These are phyloP conservation scores for Exsudoporus floridanus DNA, from an alignment of 1,284 basidiomycete genomes.

Conservation along the genomic window DNA sequence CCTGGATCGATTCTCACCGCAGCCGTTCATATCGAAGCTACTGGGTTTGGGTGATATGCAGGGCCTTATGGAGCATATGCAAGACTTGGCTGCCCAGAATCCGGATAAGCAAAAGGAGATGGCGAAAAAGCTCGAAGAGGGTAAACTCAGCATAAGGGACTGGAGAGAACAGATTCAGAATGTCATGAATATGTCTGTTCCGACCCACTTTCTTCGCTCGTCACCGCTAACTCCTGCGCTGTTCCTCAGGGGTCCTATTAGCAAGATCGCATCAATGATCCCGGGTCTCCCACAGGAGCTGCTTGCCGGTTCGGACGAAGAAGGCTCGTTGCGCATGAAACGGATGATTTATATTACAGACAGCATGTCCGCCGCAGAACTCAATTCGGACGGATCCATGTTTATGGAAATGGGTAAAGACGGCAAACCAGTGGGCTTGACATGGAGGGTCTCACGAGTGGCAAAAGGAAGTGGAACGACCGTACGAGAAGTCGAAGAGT, in stretches of 20 bases:
- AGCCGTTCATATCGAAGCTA: slow-evolving; percentile 97
- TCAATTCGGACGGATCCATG: slow-evolving; percentile 92
- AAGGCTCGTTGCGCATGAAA: slow-evolving; percentile 90
- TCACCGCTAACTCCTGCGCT: slow-evolving; percentile 6
- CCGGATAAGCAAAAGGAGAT: slow-evolving; percentile 98
- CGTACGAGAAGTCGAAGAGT: slow-evolving; percentile 95
- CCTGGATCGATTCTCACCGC: slow-evolving; percentile 92
- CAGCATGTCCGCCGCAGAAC: slow-evolving; percentile 91
- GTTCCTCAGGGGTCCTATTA: slow-evolving; percentile 82
- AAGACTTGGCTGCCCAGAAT: slow-evolving; percentile 89
- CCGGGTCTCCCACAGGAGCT: slow-evolving; percentile 92
- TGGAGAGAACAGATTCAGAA: slow-evolving; percentile 98
- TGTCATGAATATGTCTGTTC: slow-evolving; percentile 91
- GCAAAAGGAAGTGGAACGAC: slow-evolving; percentile 95
- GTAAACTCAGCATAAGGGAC: slow-evolving; percentile 94
- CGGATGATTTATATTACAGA: slow-evolving; percentile 99
- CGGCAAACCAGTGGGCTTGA: slow-evolving; percentile 79
- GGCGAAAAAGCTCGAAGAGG: slow-evolving; percentile 97
- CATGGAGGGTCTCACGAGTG: slow-evolving; percentile 85
- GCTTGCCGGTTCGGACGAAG: slow-evolving; percentile 88
- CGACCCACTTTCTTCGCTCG: slow-evolving; percentile 4
- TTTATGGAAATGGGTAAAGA: slow-evolving; percentile 86
- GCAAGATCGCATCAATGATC: slow-evolving; percentile 99
- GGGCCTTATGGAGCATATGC: slow-evolving; percentile 97
- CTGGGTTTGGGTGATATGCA: slow-evolving; percentile 96